Evolutionary conservation across 1,284 basidiomycete genomes (phyloP), one percentile per base, ranked within the genome.

Genomic region (Fomitopsis pinicola): DNA sequence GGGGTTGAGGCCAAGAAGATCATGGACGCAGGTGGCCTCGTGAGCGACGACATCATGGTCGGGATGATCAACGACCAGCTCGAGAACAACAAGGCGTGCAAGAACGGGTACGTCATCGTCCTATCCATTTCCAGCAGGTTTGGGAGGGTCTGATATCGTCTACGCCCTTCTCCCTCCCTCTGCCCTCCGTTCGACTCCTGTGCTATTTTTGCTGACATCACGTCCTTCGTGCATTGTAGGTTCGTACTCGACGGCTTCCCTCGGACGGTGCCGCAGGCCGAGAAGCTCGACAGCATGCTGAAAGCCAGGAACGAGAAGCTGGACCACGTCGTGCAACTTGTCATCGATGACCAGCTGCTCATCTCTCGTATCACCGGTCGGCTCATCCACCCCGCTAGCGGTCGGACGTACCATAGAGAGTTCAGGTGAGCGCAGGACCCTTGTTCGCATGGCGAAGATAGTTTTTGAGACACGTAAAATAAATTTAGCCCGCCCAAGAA

Each of bases 161-260:
- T 38, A 15, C 35, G 1, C 7, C 52, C 22, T 9, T 36, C 30
- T 33, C 1, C 30, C 30, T 38, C 33, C 35, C 6, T 10, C 28
- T n/a, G n/a, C n/a, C n/a, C 4, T 12, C 1, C 8, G 2, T n/a
- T 22, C 9, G 30, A 22, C 26, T n/a, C 4, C 7, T 33, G 48
- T 4, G 28, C 28, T n/a, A 45, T 45, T 2, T 15, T 50, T 22
- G 15, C 9, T 58, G 36, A 42, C 42, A 58, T 64, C 56, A 22
- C 28, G 50, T 55, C 26, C 54, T 40, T 22, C 58, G 30, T 44
- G 33, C 42, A 30, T 19, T 57, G 42, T 2, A 97, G 95, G 54
- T 99, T 99, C 78, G 97, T 99, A 65, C 85, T 99, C 55, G 97
- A 99, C 72, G 97, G 97, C 22, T 99, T 99, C 87, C 97, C 97